These are phyloP conservation scores for Leccinum uliginosum DNA, from an alignment of 768 basidiomycete species.

Conservation along the genomic window DNA sequence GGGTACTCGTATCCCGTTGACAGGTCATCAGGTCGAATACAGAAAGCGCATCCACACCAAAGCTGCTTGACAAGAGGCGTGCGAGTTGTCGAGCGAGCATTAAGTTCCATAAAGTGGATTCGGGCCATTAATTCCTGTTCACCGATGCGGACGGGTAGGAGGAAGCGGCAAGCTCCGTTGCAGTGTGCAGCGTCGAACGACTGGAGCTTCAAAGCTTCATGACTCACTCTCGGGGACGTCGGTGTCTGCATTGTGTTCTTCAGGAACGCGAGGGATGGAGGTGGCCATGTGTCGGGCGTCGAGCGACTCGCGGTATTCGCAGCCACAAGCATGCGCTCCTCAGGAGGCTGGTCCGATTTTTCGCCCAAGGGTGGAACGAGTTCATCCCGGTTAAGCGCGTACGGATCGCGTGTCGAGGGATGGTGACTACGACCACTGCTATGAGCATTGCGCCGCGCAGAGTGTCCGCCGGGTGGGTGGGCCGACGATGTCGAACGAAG, in stretches of 20 bases:
- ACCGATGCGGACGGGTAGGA: slow-evolving; percentile 45
- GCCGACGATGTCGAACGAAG: slow-evolving; percentile 2
- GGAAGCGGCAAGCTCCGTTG: slow-evolving; percentile 36
- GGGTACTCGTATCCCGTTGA: slow-evolving; percentile 9
- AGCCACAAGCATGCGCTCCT: neutral
- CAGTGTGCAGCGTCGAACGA: slow-evolving; percentile 24
- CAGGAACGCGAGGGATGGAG: slow-evolving; percentile 32
- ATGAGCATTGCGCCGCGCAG: slow-evolving; percentile 15
- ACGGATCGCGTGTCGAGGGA: neutral
- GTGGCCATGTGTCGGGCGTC: slow-evolving; percentile 26
- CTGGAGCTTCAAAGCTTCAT: neutral
- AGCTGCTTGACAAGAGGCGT: slow-evolving; percentile 13
- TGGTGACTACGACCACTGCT: slow-evolving; percentile 15
- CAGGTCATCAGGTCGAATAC: slow-evolving; percentile 10
- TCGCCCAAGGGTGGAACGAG: neutral
- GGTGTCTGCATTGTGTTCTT: slow-evolving; percentile 10
- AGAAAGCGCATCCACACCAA: neutral
- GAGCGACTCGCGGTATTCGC: neutral
- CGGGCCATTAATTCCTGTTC: slow-evolving; percentile 62
- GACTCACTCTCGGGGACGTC: neutral
- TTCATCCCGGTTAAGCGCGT: neutral
- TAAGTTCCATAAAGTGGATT: slow-evolving; percentile 42
- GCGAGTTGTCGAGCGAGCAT: slow-evolving; percentile 42
- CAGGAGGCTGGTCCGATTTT: neutral
- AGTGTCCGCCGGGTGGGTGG: neutral